Base-by-base conservation (phyloP, 257 asterid genomes). In the Nicotiana otophora region DNA sequence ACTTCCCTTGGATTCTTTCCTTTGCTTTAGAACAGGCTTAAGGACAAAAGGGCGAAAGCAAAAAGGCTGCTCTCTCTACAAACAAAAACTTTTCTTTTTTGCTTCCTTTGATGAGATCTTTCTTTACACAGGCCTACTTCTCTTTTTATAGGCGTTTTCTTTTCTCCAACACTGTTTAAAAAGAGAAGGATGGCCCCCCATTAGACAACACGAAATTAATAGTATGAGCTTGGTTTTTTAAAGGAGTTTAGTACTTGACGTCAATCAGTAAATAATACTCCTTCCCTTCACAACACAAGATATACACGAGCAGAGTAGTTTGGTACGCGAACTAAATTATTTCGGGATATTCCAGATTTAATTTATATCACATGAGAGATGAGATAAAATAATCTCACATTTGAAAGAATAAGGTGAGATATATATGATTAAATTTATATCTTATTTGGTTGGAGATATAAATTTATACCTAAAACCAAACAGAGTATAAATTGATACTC, bases 121-220 rank as follows among this genome's bases (percentile, higher is more conserved):
- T 69, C 61, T 36, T 67, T 61, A 42, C 62, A 14, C 31, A 28
- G 36, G 28, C 83, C 58, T 78, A 14, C 64, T 77, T 67, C 81
- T 67, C 81, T 67, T 88, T 93, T 89, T 87, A 92, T 90, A 90
- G 92, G 60, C 87, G 28, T 83, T 80, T 69, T 77, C 67, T 84
- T 28, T 14, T 33, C 42, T 19, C 77, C 77, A 46, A 46, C 77
- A 57, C 20, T 11, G 23, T 78, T 80, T 75, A 86, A 80, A 82
- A 60, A 80, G 74, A 33, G 12, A 81, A 79, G 57, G 30, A 78
- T 81, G 84, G 83, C 61, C 80, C 83, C 86, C 82, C 19, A n/a
- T 66, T 58, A 57, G 33, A 16, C 14, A 42, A 20, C 6, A 80
- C 7, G 3, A 42, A 7, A 8, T 42, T 39, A 7, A 39, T 15